Evolutionary conservation across 2,329 filamentous ascomycete genomes (phyloP).

Genomic region (Xylogone sp.): DNA sequence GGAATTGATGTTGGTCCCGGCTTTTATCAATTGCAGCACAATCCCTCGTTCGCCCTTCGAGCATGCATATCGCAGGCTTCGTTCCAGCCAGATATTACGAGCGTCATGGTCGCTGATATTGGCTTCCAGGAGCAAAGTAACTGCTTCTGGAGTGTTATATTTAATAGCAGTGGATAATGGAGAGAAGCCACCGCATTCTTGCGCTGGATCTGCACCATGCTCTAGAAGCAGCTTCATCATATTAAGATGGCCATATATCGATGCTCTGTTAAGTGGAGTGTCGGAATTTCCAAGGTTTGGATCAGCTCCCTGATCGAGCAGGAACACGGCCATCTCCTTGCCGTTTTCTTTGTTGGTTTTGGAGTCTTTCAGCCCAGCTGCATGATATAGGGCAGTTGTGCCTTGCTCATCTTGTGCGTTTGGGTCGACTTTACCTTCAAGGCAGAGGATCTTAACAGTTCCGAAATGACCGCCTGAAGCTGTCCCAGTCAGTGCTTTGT

Average conservation of each 20-base stretch:
- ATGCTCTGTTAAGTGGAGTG: constrained; percentile 10
- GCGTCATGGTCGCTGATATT: constrained; percentile 1
- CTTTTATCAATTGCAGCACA: constrained; percentile 6
- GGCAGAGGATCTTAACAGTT: constrained; percentile 9
- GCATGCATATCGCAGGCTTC: constrained; percentile 2
- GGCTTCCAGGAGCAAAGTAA: constrained; percentile 3
- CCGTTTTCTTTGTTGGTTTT: neutral
- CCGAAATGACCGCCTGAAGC: constrained; percentile 10
- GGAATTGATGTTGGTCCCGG: constrained; percentile 8
- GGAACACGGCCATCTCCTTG: constrained; percentile 8
- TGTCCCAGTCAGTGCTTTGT: constrained; percentile 6
- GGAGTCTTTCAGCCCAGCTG: constrained; percentile 3
- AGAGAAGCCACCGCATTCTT: neutral
- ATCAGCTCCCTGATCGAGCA: constrained; percentile 11
- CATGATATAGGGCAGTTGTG: constrained; percentile 9
- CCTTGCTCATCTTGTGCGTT: constrained; percentile 5
- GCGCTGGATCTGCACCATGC: constrained; percentile 11
- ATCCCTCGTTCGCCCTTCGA: constrained; percentile 1
- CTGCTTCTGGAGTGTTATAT: constrained; percentile 4
- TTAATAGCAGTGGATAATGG: constrained; percentile 7
- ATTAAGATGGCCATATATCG: constrained; percentile 4
- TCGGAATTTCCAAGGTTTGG: constrained; percentile 5
- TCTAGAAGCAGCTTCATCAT: constrained; percentile 7
- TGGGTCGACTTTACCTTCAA: constrained; percentile 5
- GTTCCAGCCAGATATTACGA: constrained; percentile 2